Percentiles rank a stretch among this genome's conserved stretches.
Conservation (phyloP, 1,284 basidiomycete genomes). For the Volvariella volvacea region DNA sequence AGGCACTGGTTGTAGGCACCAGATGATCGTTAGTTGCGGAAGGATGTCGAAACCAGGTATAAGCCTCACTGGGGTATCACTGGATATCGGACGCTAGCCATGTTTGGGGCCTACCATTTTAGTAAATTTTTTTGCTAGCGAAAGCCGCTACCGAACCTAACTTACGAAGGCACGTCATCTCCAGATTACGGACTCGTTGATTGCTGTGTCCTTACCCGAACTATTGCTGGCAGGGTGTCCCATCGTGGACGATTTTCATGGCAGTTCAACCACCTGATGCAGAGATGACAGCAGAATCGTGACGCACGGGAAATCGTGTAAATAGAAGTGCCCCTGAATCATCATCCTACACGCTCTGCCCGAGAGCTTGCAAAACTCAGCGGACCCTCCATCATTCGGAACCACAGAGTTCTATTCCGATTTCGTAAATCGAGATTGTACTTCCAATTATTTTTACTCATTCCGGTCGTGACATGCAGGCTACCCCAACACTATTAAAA, state of each 20-base stretch:
- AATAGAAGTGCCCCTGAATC: too few species aligned
- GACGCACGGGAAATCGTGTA: too few species aligned
- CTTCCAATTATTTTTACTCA: conserved; percentile 25
- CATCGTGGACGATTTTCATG: conserved; percentile 19
- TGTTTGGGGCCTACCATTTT: conserved; percentile 26
- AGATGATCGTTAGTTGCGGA: too few species aligned
- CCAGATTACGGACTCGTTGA: conserved; percentile 19
- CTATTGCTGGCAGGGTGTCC: conserved; percentile 19
- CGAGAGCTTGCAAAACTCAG: too few species aligned
- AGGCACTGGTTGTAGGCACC: not conserved
- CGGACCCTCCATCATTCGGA: conserved; percentile 23
- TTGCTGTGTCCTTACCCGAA: conserved; percentile 22
- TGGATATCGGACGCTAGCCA: conserved; percentile 25
- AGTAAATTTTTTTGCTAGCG: conserved; percentile 18
- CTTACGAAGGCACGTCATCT: conserved; percentile 30
- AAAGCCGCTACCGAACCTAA: conserved; percentile 24
- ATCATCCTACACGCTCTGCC: too few species aligned
- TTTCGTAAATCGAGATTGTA: conserved; percentile 21
- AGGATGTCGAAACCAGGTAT: not conserved
- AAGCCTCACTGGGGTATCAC: conserved; percentile 7
- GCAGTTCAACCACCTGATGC: conserved; percentile 24
- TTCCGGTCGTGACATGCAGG: conserved; percentile 25
- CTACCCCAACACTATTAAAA: conserved; percentile 19
- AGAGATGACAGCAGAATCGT: conserved; percentile 16
- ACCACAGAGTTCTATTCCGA: conserved; percentile 24